phyloP scores from a whole-genome alignment of 129 eudicot genomes.

The Tagetes erecta region DNA sequence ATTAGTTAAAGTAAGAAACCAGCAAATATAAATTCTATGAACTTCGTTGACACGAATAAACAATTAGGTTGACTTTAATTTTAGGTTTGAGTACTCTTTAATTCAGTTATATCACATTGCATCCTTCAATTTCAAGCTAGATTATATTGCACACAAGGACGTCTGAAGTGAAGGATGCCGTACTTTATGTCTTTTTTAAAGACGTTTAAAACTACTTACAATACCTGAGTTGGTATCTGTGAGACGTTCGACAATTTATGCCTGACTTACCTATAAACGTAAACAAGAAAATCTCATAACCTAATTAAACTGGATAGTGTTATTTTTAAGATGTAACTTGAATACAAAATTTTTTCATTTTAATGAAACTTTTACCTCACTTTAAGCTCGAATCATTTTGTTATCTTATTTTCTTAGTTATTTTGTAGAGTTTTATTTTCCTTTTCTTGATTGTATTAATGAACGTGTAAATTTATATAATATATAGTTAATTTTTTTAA shows the following conservation, averaged over 20 bases:
- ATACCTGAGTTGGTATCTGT: too few relatives aligned
- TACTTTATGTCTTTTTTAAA: too few relatives aligned
- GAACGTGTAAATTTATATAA: background rate
- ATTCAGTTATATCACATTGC: background rate
- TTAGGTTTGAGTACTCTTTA: conserved; percentile 14
- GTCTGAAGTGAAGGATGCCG: background rate
- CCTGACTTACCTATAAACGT: too few relatives aligned
- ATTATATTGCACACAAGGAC: background rate
- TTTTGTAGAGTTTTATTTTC: background rate
- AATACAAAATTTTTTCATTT: too few relatives aligned
- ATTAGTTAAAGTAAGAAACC: background rate
- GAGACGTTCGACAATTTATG: too few relatives aligned
- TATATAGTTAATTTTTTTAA: background rate
- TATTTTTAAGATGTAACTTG: too few relatives aligned
- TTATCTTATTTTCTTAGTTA: background rate
- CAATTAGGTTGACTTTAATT: background rate
- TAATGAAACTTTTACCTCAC: too few relatives aligned
- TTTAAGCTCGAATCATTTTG: background rate
- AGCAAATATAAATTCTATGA: background rate
- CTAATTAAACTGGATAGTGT: too few relatives aligned
- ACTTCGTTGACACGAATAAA: background rate
- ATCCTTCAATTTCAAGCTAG: background rate
- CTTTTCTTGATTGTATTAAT: background rate
- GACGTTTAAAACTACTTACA: too few relatives aligned
- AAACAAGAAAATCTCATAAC: too few relatives aligned